These are phyloP conservation scores for Drechslerella dactyloides DNA, from an alignment of 2,329 filamentous ascomycete species.

Conservation along the genomic window DNA sequence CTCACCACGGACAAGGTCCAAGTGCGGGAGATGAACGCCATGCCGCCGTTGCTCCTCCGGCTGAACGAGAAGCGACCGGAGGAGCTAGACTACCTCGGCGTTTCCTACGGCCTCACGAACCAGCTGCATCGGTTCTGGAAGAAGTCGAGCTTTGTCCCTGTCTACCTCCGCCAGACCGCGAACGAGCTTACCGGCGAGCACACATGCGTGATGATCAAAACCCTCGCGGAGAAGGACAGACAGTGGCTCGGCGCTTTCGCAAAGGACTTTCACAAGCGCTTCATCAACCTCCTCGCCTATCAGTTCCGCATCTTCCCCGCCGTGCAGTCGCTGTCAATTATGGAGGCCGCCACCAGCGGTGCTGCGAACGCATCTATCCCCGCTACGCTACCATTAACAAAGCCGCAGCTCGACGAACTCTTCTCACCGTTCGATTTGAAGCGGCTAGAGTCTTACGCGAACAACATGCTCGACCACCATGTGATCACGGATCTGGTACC, in stretches of 20 bases:
- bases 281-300: conserved; percentile 86
- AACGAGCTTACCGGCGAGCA: conserved; percentile 98
- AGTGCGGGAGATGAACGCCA: conserved; percentile 84
- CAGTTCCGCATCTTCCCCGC: conserved; percentile 85
- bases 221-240: conserved; percentile 73
- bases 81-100: conserved; percentile 87
- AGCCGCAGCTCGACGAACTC: conserved; percentile 74
- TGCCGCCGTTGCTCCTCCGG: conserved; percentile 92
- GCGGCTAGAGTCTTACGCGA: conserved; percentile 90
- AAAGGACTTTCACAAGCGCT: conserved; percentile 92
- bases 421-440: conserved; percentile 94
- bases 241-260: conserved; percentile 91
- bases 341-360: conserved; percentile 79
- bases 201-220: conserved; percentile 94
- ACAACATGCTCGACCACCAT: conserved; percentile 97
- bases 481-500: conserved; percentile 94
- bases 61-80: conserved; percentile 81
- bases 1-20: conserved; percentile 87
- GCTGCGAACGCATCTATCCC: conserved; percentile 67
- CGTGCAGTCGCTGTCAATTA: conserved; percentile 80
- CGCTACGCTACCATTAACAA: conserved; percentile 65
- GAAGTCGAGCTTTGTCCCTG: conserved; percentile 79
- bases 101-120: conserved; percentile 89
- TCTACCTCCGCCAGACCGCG: conserved; percentile 92
- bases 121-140: conserved; percentile 97